Base-by-base conservation (phyloP, 2,329 filamentous ascomycete species). In the Cladophialophora immunda region DNA sequence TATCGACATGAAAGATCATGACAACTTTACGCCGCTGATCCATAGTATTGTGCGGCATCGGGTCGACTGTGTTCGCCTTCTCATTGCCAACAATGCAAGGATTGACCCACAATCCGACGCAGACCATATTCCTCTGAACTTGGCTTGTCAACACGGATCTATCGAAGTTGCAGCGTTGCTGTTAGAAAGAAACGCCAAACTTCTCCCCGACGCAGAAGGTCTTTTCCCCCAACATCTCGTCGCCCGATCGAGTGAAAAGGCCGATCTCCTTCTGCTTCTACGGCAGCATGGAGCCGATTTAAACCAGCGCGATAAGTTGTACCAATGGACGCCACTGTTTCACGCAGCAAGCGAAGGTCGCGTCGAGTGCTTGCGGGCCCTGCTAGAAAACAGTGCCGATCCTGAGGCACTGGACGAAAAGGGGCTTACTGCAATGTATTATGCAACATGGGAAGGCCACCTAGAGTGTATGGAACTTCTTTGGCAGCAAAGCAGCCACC, bases 171-270 rank as follows among this genome's bases (percentile, higher is more conserved):
- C 97, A 17, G 89, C 94, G 75, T 85, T 97, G 67, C 87, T 99
- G 0, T 83, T 99, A 58, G 89, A 92, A 73, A 89, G 92, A 72
- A 89, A 90, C 8, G 93, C 94, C 5, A 85, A 87, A 64, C 90
- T 99, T 66, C 83, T 97, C n/a, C 90, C 95, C 8, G 95, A 99
- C 79, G 95, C 95, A 1, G 95, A 99, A 82, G 95, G 95, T 0
- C 83, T 99, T 11, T 99, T 92, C 76, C 95, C 95, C n/a, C 95
- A 98, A 76, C 95, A 99, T 80, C 86, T 98, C 36, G 94, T 98
- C 22, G 94, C 95, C 27, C 87, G 95, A 63, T 95, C 94, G 32
- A 93, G 93, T 2, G 90, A 94, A 75, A 91, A 89, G 0, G 91
- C 93, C 0, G 85, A 92, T 62, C 86, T 97, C 30, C 84, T 98